These are phyloP conservation scores for Aspergillus transmontanensis DNA, from an alignment of 2,329 filamentous ascomycete species.

Conservation along the genomic window DNA sequence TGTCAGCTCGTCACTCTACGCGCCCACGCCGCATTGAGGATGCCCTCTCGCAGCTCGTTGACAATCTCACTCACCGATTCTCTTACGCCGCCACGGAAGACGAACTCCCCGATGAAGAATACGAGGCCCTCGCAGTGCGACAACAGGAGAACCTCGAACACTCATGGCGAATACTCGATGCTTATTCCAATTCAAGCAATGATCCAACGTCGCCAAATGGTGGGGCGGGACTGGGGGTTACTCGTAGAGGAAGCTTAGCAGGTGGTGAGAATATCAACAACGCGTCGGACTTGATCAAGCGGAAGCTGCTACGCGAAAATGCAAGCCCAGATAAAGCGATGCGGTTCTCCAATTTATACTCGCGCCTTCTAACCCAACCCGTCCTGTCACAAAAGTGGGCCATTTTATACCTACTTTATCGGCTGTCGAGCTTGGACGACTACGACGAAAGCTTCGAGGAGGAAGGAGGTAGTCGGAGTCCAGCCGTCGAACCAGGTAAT, in stretches of 20 bases:
- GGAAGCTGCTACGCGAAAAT: conserved; percentile 78
- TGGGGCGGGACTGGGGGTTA: conserved; percentile 19
- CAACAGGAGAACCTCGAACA: conserved; percentile 38
- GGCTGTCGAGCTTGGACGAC: conserved; percentile 70
- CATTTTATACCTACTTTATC: conserved; percentile 87
- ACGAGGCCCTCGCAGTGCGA: conserved; percentile 37
- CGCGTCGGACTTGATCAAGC: conserved; percentile 88
- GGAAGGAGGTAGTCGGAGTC: conserved; percentile 37
- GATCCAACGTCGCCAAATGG: conserved; percentile 19
- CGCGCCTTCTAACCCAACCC: conserved; percentile 82
- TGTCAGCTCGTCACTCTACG: conserved; percentile 35
- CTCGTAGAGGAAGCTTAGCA: conserved; percentile 34
- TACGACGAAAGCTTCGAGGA: conserved; percentile 25
- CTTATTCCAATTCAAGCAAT: conserved; percentile 21
- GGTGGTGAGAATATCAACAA: conserved; percentile 69
- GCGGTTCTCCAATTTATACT: conserved; percentile 88
- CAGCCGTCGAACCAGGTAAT: conserved; percentile 42
- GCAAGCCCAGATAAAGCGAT: conserved; percentile 73
- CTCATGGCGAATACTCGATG: conserved; percentile 43
- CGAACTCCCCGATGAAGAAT: conserved; percentile 34
- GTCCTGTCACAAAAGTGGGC: conserved; percentile 96
- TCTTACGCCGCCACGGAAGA: conserved; percentile 32
- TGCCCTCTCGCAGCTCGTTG: conserved; percentile 46
- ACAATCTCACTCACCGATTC: conserved; percentile 42
- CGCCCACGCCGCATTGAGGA: conserved; percentile 48